A percentile compares a stretch with the other conserved stretches of the same genome.
These are phyloP conservation scores for Diplodia corticola DNA, from an alignment of 2,329 filamentous ascomycete species.

Conservation along the genomic window DNA sequence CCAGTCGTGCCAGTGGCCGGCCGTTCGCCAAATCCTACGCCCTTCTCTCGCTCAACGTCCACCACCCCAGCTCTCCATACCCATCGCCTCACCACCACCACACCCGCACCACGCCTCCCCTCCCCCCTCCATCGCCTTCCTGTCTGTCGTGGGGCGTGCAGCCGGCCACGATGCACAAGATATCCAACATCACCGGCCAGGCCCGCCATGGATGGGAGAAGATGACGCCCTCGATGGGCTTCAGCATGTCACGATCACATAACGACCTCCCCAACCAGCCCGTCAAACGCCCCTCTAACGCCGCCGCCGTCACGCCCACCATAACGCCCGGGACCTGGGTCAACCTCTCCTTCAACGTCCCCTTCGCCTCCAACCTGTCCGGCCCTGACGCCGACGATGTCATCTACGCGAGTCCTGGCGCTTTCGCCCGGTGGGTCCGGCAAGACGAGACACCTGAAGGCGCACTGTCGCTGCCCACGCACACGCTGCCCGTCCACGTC, in stretches of 20 bases:
- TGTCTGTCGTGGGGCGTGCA: constrained; percentile 21
- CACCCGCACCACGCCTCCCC: constrained; percentile 12
- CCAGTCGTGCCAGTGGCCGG: constrained; percentile 9
- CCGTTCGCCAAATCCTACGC: constrained; percentile 22
- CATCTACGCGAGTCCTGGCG: constrained; percentile 84
- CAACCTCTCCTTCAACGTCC: constrained; percentile 95
- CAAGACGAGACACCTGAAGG: constrained; percentile 83
- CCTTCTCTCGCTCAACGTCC: constrained; percentile 24
- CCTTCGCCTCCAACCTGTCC: constrained; percentile 87
- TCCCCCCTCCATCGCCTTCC: constrained; percentile 12
- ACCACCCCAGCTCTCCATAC: constrained; percentile 23
- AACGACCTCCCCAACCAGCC: constrained; percentile 55
- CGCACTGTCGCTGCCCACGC: constrained; percentile 61
- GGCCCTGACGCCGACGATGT: constrained; percentile 95
- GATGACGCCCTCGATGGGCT: constrained; percentile 63
- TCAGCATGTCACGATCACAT: constrained; percentile 62
- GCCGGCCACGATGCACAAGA: constrained; percentile 60
- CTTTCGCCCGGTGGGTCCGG: constrained; percentile 90
- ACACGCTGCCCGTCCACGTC: constrained; percentile 88
- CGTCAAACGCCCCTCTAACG: constrained; percentile 58
- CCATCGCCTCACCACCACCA: constrained; percentile 24
- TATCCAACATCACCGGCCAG: constrained; percentile 66
- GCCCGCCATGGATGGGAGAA: constrained; percentile 68
- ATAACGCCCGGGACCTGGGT: constrained; percentile 74
- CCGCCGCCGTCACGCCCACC: constrained; percentile 55